Conservation (phyloP, 2,329 filamentous ascomycete genomes). For the Trichoderma atroviride region DNA sequence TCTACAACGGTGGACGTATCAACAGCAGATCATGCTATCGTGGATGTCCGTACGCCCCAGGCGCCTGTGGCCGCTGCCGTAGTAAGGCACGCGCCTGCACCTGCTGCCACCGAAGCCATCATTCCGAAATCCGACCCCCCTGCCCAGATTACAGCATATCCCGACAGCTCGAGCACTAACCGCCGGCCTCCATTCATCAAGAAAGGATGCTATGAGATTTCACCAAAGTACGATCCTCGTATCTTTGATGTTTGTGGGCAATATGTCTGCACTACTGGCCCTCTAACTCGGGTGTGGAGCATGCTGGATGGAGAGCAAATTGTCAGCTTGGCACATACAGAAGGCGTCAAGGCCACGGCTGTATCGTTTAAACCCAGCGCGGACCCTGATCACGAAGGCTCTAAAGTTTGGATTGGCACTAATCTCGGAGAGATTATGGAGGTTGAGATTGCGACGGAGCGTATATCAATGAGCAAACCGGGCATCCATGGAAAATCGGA, state of each 20-base stretch:
- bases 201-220: slow-evolving; percentile 72
- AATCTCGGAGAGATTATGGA: slow-evolving; percentile 87
- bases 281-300: slow-evolving; percentile 87
- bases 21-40: slow-evolving; percentile 33
- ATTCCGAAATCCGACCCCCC: slow-evolving; percentile 47
- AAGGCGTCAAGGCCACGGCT: slow-evolving; percentile 79
- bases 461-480: slow-evolving; percentile 67
- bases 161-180: slow-evolving; percentile 83
- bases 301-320: slow-evolving; percentile 78
- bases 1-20: slow-evolving; percentile 43
- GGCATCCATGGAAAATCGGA: slow-evolving; percentile 77
- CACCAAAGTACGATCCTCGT: slow-evolving; percentile 83
- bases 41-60: slow-evolving; percentile 33
- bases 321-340: slow-evolving; percentile 80
- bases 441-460: slow-evolving; percentile 76
- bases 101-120: slow-evolving; percentile 29
- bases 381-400: slow-evolving; percentile 78
- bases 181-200: slow-evolving; percentile 77
- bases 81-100: slow-evolving; percentile 27
- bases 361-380: slow-evolving; percentile 83
- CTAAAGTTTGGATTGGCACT: slow-evolving; percentile 85
- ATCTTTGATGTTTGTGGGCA: slow-evolving; percentile 87
- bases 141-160: slow-evolving; percentile 66
- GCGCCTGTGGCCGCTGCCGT: slow-evolving; percentile 29
- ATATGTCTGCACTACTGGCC: slow-evolving; percentile 82